Conservation (phyloP, 2,329 filamentous ascomycete species). For the Neonectria faginata region DNA sequence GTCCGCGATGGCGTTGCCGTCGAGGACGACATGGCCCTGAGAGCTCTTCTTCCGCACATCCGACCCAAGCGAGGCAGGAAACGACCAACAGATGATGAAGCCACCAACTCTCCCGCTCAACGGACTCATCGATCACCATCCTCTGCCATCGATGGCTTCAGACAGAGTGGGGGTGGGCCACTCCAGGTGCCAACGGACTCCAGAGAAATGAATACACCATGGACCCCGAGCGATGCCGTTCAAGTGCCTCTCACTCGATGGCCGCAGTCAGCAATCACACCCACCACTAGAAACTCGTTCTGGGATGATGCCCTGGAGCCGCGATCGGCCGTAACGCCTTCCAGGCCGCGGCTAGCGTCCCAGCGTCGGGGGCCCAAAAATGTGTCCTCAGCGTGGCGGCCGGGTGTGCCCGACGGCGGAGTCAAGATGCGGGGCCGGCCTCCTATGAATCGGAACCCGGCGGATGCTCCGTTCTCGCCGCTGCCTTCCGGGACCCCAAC, state of each 20-base stretch:
- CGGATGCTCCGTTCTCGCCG: conserved; percentile 61
- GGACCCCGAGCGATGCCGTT: conserved; percentile 43
- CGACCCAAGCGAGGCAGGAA: conserved; percentile 71
- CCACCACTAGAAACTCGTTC: conserved; percentile 64
- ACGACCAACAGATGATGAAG: conserved; percentile 72
- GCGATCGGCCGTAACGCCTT: conserved; percentile 79
- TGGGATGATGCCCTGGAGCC: conserved; percentile 73
- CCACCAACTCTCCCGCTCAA: conserved; percentile 64
- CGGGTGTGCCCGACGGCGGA: conserved; percentile 68
- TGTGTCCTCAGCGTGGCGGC: conserved; percentile 91
- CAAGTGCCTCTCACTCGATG: conserved; percentile 75
- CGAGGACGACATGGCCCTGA: conserved; percentile 89
- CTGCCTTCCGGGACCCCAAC: conserved; percentile 29
- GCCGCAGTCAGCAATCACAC: conserved; percentile 82
- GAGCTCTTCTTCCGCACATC: conserved; percentile 84
- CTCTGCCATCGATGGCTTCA: conserved; percentile 55
- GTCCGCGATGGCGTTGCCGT: conserved; percentile 84
- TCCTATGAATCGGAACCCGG: conserved; percentile 71
- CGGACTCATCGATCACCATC: conserved; percentile 70
- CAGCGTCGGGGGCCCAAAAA: conserved; percentile 81
- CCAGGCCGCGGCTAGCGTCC: conserved; percentile 60
- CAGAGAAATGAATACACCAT: conserved; percentile 53
- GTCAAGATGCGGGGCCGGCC: conserved; percentile 84
- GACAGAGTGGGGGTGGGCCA: conserved; percentile 55
- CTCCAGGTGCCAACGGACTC: conserved; percentile 59